A percentile compares a stretch with the other conserved stretches of the same genome.
phyloP scores from a whole-genome alignment of 768 basidiomycete genomes.

The Boletales sp. region DNA sequence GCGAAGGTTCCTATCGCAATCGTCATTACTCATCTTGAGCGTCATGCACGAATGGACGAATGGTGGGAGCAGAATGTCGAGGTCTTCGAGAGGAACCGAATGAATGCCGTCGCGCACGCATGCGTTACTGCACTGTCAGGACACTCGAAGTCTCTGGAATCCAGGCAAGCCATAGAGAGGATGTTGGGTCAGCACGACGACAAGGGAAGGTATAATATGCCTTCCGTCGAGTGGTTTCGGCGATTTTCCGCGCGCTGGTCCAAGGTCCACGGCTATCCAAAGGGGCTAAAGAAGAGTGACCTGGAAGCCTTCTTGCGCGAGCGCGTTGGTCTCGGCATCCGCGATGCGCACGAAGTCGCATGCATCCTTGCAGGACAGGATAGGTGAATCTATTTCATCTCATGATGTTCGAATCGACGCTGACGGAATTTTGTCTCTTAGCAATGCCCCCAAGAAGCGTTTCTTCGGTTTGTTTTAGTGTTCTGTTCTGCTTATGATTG shows the following conservation, averaged over 20 bases:
- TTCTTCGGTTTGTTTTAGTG: not conserved
- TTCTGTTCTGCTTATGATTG: not conserved
- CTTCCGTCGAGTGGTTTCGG: not conserved
- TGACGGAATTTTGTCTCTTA: not conserved
- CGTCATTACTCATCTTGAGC: conserved; percentile 2
- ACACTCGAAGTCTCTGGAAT: not conserved
- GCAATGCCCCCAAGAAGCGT: not conserved
- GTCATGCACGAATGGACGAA: not conserved
- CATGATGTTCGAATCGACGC: not conserved
- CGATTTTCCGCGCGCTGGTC: not conserved
- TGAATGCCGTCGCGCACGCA: not conserved
- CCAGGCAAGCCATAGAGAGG: not conserved
- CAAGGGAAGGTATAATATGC: conserved; percentile 1
- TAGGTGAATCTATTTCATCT: not conserved
- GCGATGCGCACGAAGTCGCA: not conserved
- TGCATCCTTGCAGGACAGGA: not conserved
- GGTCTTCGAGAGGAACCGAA: not conserved
- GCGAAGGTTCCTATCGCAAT: conserved; percentile 1
- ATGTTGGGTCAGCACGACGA: not conserved
- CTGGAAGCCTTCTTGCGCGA: not conserved
- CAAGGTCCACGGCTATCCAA: not conserved
- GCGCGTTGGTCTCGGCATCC: not conserved
- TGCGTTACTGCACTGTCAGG: conserved; percentile 1
- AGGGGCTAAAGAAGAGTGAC: not conserved
- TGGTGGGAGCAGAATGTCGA: not conserved